A percentile compares a stretch with the other conserved stretches of the same genome.
These are phyloP conservation scores for Ophiostoma himal-ulmi DNA, from an alignment of 2,329 filamentous ascomycete species.

Conservation along the genomic window DNA sequence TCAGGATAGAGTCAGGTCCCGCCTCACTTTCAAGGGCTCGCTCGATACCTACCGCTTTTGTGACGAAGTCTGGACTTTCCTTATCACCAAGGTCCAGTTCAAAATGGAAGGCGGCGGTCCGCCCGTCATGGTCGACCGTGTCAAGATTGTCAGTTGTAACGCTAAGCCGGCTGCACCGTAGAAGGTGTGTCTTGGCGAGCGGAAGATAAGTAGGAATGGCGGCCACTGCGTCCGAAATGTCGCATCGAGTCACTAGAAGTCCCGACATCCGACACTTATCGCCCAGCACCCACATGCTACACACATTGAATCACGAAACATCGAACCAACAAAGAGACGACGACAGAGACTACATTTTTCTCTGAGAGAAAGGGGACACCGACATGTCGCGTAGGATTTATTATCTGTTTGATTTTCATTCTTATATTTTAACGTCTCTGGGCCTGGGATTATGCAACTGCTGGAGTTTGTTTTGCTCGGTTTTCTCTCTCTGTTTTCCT, in stretches of 20 bases:
- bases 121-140: slow-evolving; percentile 70
- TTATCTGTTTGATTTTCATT: not conserved
- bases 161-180: slow-evolving; percentile 54
- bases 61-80: slow-evolving; percentile 98
- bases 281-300: not conserved
- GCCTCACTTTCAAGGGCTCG: slow-evolving; percentile 94
- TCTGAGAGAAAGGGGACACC: not conserved
- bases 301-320: not conserved
- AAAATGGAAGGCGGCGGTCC: slow-evolving; percentile 80
- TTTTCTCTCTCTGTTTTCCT: not conserved
- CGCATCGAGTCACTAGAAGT: not conserved
- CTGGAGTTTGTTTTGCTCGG: not conserved
- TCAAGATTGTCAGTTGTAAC: slow-evolving; percentile 98
- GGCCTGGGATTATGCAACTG: not conserved
- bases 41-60: slow-evolving; percentile 98
- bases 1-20: slow-evolving; percentile 84
- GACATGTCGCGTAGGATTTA: not conserved
- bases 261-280: not conserved
- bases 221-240: not conserved
- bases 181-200: not conserved
- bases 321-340: not conserved
- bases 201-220: not conserved
- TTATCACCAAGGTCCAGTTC: slow-evolving; percentile 98
- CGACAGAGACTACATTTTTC: not conserved
- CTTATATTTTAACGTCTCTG: not conserved